Percentiles rank a stretch among this genome's conserved stretches.
These are phyloP conservation scores for Afroboletus lepidellus DNA, from an alignment of 1,284 basidiomycete genomes.

Conservation along the genomic window DNA sequence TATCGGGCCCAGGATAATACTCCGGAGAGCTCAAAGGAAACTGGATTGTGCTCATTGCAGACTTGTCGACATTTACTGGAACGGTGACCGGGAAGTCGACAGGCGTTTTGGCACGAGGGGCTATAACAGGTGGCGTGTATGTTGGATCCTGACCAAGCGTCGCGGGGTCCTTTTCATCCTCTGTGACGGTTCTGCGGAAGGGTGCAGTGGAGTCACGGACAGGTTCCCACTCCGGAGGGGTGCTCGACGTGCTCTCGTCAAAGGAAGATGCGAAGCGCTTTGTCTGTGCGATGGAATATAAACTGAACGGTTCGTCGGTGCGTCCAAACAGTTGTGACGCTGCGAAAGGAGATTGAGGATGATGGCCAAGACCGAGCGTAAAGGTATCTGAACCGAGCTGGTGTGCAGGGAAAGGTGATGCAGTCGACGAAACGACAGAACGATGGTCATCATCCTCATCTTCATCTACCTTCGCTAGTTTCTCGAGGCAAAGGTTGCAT, in stretches of 20 bases:
- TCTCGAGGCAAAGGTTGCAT: constrained; percentile 92
- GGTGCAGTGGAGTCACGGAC: constrained; percentile 68
- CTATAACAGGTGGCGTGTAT: constrained; percentile 38
- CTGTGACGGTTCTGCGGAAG: constrained; percentile 75
- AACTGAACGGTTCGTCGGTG: constrained; percentile 70
- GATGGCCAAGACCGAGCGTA: constrained; percentile 46
- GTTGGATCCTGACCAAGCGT: constrained; percentile 41
- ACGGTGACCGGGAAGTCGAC: constrained; percentile 54
- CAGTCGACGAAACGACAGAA: constrained; percentile 67
- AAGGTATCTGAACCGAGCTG: constrained; percentile 46
- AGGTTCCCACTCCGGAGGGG: constrained; percentile 52
- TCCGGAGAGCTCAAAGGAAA: constrained; percentile 78
- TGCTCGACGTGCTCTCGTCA: constrained; percentile 51
- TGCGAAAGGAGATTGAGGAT: constrained; percentile 84
- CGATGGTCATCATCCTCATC: constrained; percentile 82
- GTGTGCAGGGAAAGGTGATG: constrained; percentile 49
- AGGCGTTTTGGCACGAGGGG: constrained; percentile 48
- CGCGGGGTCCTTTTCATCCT: constrained; percentile 68
- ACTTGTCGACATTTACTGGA: constrained; percentile 46
- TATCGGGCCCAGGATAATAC: constrained; percentile 47
- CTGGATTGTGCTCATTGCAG: constrained; percentile 67
- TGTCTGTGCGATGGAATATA: constrained; percentile 78
- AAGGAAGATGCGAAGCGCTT: constrained; percentile 53
- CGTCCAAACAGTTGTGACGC: constrained; percentile 80
- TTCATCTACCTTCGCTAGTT: constrained; percentile 77